Conservation (phyloP, 768 basidiomycete genomes). For the Nidula microcarpa region DNA sequence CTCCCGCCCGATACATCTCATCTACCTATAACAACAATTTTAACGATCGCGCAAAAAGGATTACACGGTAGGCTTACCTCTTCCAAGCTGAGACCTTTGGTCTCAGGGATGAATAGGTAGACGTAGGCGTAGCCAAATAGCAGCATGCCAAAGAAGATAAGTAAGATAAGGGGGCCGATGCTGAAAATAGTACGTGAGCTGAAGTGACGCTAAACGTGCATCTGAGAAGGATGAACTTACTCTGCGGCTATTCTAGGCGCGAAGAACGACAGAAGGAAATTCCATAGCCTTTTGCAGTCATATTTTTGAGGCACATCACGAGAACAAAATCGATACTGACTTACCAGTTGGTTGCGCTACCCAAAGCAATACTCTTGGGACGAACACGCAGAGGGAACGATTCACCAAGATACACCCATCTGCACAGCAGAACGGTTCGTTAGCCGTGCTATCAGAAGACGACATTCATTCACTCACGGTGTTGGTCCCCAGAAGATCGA, state of each 20-base stretch:
- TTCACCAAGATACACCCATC: constrained; percentile 67
- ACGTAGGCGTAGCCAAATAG: constrained; percentile 69
- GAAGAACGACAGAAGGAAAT: constrained; percentile 73
- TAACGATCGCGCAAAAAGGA: not conserved
- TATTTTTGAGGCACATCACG: not conserved
- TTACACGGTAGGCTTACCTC: constrained; percentile 37
- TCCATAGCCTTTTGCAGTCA: constrained; percentile 67
- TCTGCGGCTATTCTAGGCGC: constrained; percentile 59
- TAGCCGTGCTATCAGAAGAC: not conserved
- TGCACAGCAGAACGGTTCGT: constrained; percentile 7
- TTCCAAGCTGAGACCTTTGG: constrained; percentile 73
- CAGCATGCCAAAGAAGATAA: constrained; percentile 77
- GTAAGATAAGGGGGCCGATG: constrained; percentile 71
- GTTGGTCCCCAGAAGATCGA: constrained; percentile 77
- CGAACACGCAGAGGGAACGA: constrained; percentile 80
- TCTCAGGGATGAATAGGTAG: constrained; percentile 77
- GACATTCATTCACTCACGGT: constrained; percentile 30
- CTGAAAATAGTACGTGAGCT: constrained; percentile 17
- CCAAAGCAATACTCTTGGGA: constrained; percentile 76
- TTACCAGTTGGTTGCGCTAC: constrained; percentile 47
- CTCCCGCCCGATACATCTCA: constrained; percentile 66
- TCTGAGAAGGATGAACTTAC: constrained; percentile 23
- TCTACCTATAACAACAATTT: constrained; percentile 45
- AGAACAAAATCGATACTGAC: not conserved
- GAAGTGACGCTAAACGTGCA: not conserved